Base-by-base conservation (phyloP, 257 asterid species). In the Capsicum pubescens region DNA sequence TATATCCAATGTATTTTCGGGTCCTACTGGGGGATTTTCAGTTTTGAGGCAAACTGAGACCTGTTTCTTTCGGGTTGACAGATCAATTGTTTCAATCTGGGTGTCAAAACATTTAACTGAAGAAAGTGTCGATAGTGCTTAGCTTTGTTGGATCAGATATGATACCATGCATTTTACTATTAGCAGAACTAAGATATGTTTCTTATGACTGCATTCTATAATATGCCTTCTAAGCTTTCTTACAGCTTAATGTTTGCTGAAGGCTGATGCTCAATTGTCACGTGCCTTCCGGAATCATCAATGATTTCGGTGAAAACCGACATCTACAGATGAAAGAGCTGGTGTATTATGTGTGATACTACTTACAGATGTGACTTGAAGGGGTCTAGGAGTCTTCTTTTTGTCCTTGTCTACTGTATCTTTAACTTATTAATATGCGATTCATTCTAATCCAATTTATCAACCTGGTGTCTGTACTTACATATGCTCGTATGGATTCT, bases 301-400 rank as follows among this genome's bases (percentile, higher is more conserved):
- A 21, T 66, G 10, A 66, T 66, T 26, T 12, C 3, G 4, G 42
- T 39, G 32, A 66, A 66, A 32, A 66, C 42, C 4, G 9, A 13
- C 46, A 66, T 66, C 32, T 26, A 26, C 9, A 32, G 42, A 13
- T 66, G 46, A 11, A 66, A 66, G 15, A 11, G 39, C 68, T 61
- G 26, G 68, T 61, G 32, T 17, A 59, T 63, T 21, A 63, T 8
- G 39, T 61, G 69, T 56, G 8, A 21, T 3, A 5, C 16, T 17
- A 12, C 46, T 6, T 6, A 12, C 71, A 64, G 46, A 26, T 32
- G 72, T 66, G 46, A 66, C 46, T 66, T 66, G n/a, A 32, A 11
- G 72, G 72, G 72, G 72, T n/a, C 72, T 66, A 46, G 46, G 72
- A 12, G 48, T 66, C 72, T 66, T 66, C 72, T 32, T 66, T 26